Evolutionary conservation across 1,139 yeast genomes (phyloP).

Genomic region (Sugiyamaella novakii): DNA sequence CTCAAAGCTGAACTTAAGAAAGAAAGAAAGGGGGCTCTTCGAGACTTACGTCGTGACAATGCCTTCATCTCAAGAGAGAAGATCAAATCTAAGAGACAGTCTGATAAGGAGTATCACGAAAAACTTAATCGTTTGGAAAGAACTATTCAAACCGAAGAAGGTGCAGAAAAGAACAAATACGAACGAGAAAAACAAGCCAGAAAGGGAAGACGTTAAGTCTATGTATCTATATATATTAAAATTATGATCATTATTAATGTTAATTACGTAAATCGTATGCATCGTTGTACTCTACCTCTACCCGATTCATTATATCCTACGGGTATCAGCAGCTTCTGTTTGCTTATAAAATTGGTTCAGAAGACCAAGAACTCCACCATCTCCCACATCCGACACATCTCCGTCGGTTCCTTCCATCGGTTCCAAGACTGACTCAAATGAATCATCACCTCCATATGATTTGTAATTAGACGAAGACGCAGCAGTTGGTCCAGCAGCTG

Average conservation of each 20-base stretch:
- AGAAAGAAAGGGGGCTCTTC: conserved; percentile 84
- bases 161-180: conserved; percentile 88
- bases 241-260: conserved; percentile 10
- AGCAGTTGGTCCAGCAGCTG: not conserved
- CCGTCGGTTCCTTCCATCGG: conserved; percentile 28
- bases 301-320: conserved; percentile 14
- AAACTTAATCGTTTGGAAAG: conserved; percentile 88
- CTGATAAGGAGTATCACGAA: conserved; percentile 78
- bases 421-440: conserved; percentile 17
- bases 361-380: conserved; percentile 75
- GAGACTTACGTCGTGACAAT: conserved; percentile 88
- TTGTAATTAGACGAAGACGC: not conserved
- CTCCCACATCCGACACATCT: conserved; percentile 38
- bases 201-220: conserved; percentile 47
- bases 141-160: conserved; percentile 87
- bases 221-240: conserved; percentile 15
- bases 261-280: no score
- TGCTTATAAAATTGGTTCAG: conserved; percentile 75
- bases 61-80: conserved; percentile 85
- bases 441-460: conserved; percentile 20
- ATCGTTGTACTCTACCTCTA: no score
- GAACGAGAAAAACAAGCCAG: conserved; percentile 79
- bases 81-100: conserved; percentile 72
- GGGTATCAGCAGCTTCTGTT: conserved; percentile 24
- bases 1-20: conserved; percentile 84